phyloP scores from a whole-genome alignment of 257 asterid genomes.

The Solanum microdontum region DNA sequence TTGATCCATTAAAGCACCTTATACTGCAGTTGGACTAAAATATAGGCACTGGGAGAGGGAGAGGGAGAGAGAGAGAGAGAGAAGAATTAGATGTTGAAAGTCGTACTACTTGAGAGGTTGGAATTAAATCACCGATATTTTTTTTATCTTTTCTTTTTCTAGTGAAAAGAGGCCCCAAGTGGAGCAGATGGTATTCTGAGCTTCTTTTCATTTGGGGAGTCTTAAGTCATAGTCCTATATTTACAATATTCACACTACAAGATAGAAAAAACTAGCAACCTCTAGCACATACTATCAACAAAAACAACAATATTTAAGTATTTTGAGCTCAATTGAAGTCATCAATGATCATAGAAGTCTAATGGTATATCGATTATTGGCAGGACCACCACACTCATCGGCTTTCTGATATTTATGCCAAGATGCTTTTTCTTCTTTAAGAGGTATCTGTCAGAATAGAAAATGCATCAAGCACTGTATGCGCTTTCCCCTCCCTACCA shows the following conservation, averaged over 20 bases:
- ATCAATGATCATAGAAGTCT: neutral
- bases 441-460: neutral
- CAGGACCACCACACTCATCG: neutral
- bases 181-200: neutral
- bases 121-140: neutral
- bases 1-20: neutral
- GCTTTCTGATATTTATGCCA: neutral
- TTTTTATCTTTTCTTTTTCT: neutral
- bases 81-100: neutral
- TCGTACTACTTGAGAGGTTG: neutral
- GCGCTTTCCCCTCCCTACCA: neutral
- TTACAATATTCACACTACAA: neutral
- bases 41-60: neutral
- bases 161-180: neutral
- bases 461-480: neutral
- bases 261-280: neutral
- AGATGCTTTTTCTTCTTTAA: neutral
- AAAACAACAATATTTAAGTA: neutral
- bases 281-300: neutral
- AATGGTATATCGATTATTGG: neutral
- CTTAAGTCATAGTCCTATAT: neutral
- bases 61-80: neutral
- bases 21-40: neutral
- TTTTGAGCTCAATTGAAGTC: neutral
- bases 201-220: neutral